These are phyloP conservation scores for Ulota crispa DNA, from an alignment of 225 moss, liverwort and hornwort species.

Conservation along the genomic window DNA sequence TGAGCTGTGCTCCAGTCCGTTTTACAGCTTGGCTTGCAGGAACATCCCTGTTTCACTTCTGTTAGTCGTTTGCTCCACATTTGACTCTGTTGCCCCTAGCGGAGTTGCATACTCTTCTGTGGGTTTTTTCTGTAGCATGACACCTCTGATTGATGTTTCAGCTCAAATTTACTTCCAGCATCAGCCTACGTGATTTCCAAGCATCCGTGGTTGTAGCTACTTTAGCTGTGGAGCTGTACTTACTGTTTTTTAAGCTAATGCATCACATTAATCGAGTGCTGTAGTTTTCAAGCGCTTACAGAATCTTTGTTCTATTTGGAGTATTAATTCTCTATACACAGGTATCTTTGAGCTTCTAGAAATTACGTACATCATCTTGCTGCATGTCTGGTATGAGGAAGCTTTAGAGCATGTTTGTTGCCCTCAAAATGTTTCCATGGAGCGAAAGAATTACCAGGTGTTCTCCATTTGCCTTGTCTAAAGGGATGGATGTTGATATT, in stretches of 20 bases:
- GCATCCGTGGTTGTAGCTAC: constrained; percentile 3
- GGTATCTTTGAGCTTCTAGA: neutral
- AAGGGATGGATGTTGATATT: constrained; percentile 35
- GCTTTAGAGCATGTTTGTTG: constrained; percentile 2
- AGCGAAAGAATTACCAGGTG: constrained; percentile 4
- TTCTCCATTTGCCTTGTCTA: neutral
- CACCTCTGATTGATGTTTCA: constrained; percentile 8
- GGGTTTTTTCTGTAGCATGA: constrained; percentile 42
- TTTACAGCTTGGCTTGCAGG: constrained; percentile 21
- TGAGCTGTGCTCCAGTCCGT: constrained; percentile 14
- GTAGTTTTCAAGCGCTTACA: neutral
- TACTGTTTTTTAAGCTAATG: neutral
- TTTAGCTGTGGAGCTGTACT: neutral
- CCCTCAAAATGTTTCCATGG: neutral
- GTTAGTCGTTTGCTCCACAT: constrained; percentile 4
- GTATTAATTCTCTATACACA: neutral
- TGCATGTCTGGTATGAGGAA: neutral
- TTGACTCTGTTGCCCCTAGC: neutral
- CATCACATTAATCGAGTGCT: neutral
- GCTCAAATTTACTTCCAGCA: constrained; percentile 7
- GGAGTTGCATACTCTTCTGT: constrained; percentile 19
- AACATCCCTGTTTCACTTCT: constrained; percentile 6
- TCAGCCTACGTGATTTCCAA: neutral
- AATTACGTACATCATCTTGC: neutral
- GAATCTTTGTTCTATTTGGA: neutral